Evolutionary conservation across 768 basidiomycete genomes (phyloP).

Genomic region (Boletus reticuloceps): DNA sequence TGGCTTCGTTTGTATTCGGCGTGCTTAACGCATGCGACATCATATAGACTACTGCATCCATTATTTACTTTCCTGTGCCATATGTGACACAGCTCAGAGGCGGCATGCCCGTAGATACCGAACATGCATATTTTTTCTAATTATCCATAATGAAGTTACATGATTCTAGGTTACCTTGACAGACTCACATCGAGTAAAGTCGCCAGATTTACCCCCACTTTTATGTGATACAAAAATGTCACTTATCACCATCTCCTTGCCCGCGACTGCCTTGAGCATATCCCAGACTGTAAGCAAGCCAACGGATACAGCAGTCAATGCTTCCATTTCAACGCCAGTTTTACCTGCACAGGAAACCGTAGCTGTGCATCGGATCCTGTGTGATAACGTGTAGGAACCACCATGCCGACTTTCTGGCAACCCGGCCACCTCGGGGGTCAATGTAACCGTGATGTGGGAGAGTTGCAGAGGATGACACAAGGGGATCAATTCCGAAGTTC

Average conservation of each 20-base stretch:
- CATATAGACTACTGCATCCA: background rate
- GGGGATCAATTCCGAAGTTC: constrained; percentile 80
- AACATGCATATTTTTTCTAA: background rate
- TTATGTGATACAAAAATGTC: constrained; percentile 65
- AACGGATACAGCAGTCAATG: constrained; percentile 77
- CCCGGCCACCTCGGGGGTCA: constrained; percentile 45
- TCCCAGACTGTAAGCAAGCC: constrained; percentile 87
- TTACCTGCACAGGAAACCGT: constrained; percentile 75
- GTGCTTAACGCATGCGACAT: background rate
- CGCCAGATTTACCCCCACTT: constrained; percentile 71
- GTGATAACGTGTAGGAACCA: constrained; percentile 20
- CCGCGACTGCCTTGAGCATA: constrained; percentile 89
- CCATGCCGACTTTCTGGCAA: background rate
- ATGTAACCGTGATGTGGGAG: constrained; percentile 62
- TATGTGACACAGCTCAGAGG: background rate
- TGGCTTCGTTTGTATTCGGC: background rate
- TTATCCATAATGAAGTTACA: background rate
- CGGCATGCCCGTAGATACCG: background rate
- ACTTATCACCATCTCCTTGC: constrained; percentile 80
- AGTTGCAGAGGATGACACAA: constrained; percentile 84
- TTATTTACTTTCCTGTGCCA: background rate
- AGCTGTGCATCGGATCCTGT: constrained; percentile 60
- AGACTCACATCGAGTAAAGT: constrained; percentile 44
- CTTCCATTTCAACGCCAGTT: constrained; percentile 94
- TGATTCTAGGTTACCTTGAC: background rate